Evolutionary conservation across 345 rosid species (phyloP), one percentile per base, ranked within the genome.

Genomic region (Boechera retrofracta): DNA sequence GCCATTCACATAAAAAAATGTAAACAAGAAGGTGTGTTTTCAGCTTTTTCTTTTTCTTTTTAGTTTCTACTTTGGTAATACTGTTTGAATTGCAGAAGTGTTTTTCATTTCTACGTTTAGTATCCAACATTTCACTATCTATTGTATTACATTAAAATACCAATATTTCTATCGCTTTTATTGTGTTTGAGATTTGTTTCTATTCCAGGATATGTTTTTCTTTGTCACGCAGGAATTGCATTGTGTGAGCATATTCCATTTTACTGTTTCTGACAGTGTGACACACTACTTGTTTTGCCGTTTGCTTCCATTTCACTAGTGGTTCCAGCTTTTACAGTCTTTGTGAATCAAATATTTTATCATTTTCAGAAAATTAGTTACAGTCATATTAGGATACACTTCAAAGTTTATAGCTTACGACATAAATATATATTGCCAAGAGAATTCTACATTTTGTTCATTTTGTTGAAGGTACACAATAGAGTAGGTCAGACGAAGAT

Each of bases 1-100:
- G 67, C 28, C 29, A 11, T 56, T 67, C 54, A 32, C 47, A 55
- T 55, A 51, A 33, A 41, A 41, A 73, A 42, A 54, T 73, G 71
- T 74, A 64, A 54, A 73, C 77, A 64, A 59, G 58, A 42, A 24
- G 7, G 18, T 47, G 44, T 63, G 52, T 63, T 61, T 26, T 51
- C 36, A 35, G 59, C 26, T 59, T 8, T n/a, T 33, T 66, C 28
- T n/a, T 1, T 2, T 65, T 65, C 48, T 44, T 47, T 68, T 7
- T 13, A 57, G 24, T 38, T 72, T 49, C 1, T 36, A 72, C 69
- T 51, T 38, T 62, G 52, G 7, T 51, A 51, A 21, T 38, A 36
- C 10, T 61, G 21, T 72, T 61, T 52, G 52, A 48, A 35, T 24
- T 35, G 15, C 28, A 9, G 0, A 18, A 44, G 9, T 60, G 38